Percentiles rank a stretch among this genome's conserved stretches.
Evolutionary conservation across 257 asterid species (phyloP).

Genomic region (Przewalskia tangutica): DNA sequence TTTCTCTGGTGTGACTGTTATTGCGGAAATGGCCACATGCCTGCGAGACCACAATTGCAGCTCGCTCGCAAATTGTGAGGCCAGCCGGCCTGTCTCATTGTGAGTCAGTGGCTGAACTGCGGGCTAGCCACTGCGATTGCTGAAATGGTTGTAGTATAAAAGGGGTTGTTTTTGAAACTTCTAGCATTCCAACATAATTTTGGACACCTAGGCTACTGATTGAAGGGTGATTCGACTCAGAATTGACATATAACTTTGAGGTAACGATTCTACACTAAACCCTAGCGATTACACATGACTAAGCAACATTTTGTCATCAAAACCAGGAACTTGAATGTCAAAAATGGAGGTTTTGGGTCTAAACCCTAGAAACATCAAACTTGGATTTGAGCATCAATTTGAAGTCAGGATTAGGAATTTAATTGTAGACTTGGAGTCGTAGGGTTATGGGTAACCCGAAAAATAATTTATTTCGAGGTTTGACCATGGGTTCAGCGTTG

Average conservation of each 20-base stretch:
- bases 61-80: not conserved
- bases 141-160: not conserved
- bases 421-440: not conserved
- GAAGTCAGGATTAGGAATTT: not conserved
- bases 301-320: not conserved
- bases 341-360: not conserved
- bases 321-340: not conserved
- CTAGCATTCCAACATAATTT: not conserved
- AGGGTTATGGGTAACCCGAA: not conserved
- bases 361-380: not conserved
- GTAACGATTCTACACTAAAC: not conserved
- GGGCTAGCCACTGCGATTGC: not conserved
- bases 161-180: not conserved
- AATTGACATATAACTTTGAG: not conserved
- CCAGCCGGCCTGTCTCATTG: not conserved
- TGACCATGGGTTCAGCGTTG: not conserved
- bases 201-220: not conserved
- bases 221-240: not conserved
- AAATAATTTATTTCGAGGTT: not conserved
- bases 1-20: not conserved
- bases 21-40: not conserved
- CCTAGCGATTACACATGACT: too few relatives aligned
- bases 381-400: not conserved
- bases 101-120: not conserved
- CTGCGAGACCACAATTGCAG: not conserved